Evolutionary conservation across 257 asterid genomes (phyloP).

Genomic region (Solanum microdontum): DNA sequence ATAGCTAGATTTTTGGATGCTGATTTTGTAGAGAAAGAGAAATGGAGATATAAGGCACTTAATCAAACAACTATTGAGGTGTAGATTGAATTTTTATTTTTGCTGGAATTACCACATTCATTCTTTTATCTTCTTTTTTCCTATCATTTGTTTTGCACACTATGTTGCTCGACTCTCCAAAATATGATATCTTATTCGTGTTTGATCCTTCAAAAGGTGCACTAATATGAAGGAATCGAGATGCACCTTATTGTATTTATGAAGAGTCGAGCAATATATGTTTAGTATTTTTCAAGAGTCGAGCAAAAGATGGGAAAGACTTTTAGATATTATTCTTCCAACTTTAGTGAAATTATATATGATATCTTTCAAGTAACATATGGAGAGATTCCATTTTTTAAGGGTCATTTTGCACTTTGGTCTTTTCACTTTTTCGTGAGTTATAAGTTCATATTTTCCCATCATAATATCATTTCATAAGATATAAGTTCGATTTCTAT

Average conservation of each 20-base stretch:
- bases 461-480: too few relatives aligned
- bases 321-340: neutral
- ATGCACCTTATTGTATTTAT: neutral
- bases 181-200: neutral
- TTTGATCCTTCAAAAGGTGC: neutral
- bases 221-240: neutral
- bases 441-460: too few relatives aligned
- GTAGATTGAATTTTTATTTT: neutral
- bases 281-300: too few relatives aligned
- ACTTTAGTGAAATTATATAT: neutral
- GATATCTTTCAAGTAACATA: neutral
- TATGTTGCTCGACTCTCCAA: neutral
- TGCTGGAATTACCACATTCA: neutral
- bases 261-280: neutral
- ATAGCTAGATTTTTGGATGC: constrained; percentile 80
- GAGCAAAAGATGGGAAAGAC: neutral
- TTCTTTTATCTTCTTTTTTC: constrained; percentile 8
- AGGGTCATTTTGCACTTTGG: neutral
- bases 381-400: neutral
- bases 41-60: constrained; percentile 75
- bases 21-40: constrained; percentile 85
- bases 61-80: constrained; percentile 68
- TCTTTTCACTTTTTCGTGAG: neutral
- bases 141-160: neutral
- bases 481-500: neutral